phyloP scores from a whole-genome alignment of 2,329 filamentous ascomycete species.

The Rhynchosporium secalis region DNA sequence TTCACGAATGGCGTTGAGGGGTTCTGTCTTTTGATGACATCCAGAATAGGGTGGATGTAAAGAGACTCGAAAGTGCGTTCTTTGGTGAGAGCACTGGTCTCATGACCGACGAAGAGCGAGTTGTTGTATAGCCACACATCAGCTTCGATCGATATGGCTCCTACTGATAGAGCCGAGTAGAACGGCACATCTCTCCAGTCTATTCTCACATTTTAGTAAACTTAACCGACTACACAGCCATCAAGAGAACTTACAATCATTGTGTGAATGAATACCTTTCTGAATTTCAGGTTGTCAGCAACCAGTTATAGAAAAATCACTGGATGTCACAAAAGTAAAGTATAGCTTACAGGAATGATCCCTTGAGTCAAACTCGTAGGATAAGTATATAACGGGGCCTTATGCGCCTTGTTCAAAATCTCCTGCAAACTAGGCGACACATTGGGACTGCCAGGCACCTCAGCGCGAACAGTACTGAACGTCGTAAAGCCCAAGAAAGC shows the following conservation, averaged over 20 bases:
- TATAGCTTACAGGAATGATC: constrained; percentile 52
- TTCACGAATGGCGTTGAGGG: constrained; percentile 46
- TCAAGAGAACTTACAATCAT: constrained; percentile 58
- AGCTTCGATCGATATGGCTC: constrained; percentile 33
- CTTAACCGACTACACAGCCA: constrained; percentile 25
- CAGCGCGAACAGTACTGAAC: constrained; percentile 5
- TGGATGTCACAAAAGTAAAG: neutral
- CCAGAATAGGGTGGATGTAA: constrained; percentile 36
- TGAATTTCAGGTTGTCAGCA: constrained; percentile 24
- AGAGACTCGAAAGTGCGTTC: constrained; percentile 34
- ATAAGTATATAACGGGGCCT: constrained; percentile 54
- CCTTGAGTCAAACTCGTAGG: constrained; percentile 61
- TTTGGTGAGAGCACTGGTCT: constrained; percentile 31
- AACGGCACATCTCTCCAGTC: constrained; percentile 38
- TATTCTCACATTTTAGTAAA: constrained; percentile 51
- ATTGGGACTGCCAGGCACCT: constrained; percentile 33
- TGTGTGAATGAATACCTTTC: constrained; percentile 57
- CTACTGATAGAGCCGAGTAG: constrained; percentile 34
- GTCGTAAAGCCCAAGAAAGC: constrained; percentile 15
- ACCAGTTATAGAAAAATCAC: neutral
- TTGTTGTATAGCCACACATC: constrained; percentile 38
- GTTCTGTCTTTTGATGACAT: constrained; percentile 34
- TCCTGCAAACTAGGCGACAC: constrained; percentile 52
- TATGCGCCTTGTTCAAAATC: constrained; percentile 55
- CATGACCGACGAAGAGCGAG: constrained; percentile 35